Percentiles rank a stretch among this genome's conserved stretches.
Conservation (phyloP, 352 stramenopile genomes). For the Pythium brassicae region DNA sequence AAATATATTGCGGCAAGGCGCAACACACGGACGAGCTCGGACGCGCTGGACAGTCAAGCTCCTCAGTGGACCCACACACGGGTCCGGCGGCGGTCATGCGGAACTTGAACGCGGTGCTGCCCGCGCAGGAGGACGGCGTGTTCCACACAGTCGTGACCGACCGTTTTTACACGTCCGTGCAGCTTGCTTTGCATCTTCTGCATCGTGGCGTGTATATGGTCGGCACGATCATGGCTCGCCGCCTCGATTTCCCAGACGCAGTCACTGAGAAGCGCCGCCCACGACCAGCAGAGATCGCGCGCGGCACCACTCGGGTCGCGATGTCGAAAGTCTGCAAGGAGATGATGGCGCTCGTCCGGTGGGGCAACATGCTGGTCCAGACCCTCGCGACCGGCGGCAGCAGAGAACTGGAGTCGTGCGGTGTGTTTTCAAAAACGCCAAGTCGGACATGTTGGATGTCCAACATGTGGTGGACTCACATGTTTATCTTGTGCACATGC, state of each 20-base stretch:
- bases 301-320: background rate
- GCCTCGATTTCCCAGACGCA: background rate
- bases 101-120: background rate
- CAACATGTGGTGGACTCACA: background rate
- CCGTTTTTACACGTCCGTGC: slow-evolving; percentile 2
- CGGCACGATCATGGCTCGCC: background rate
- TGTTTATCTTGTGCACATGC: background rate
- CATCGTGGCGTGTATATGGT: too few relatives aligned
- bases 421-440: background rate
- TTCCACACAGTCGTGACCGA: background rate
- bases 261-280: background rate
- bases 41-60: too few relatives aligned
- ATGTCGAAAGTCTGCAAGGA: background rate
- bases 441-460: background rate
- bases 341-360: background rate
- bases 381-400: background rate
- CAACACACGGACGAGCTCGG: background rate
- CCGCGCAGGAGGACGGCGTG: background rate
- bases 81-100: background rate
- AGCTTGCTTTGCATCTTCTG: background rate
- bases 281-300: background rate
- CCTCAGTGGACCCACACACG: background rate
- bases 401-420: background rate
- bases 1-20: background rate
- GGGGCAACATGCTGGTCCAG: background rate